A percentile compares a stretch with the other conserved stretches of the same genome.
Evolutionary conservation across 768 basidiomycete species (phyloP).

Genomic region (Lactarius vividus): DNA sequence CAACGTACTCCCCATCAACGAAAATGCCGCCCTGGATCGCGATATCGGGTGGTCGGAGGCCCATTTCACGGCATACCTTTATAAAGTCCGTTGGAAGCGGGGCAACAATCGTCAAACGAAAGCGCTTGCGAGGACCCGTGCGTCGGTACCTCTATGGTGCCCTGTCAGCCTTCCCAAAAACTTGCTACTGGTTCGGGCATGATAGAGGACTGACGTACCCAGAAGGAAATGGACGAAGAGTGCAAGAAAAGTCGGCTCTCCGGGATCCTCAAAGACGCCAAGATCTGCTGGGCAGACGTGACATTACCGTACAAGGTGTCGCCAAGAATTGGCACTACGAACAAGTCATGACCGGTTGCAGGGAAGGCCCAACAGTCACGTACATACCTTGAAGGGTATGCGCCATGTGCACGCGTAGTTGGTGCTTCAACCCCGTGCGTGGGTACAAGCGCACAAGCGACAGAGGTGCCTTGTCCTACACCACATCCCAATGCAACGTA

Average conservation of each 20-base stretch:
- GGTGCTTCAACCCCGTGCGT: conserved; percentile 28
- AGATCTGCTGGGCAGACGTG: conserved; percentile 1
- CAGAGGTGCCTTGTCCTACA: conserved; percentile 15
- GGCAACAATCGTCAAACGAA: conserved; percentile 24
- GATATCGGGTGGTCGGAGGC: conserved; percentile 6
- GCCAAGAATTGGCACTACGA: conserved; percentile 26
- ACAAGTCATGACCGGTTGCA: not conserved
- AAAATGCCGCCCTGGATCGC: conserved; percentile 18
- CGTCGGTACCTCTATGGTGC: conserved; percentile 23
- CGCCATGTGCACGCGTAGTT: conserved; percentile 27
- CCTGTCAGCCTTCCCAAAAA: not conserved
- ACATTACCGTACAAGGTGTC: conserved; percentile 20
- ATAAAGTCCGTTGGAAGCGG: conserved; percentile 26
- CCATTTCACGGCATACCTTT: conserved; percentile 20
- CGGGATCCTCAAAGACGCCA: conserved; percentile 4
- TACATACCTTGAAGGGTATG: conserved; percentile 16
- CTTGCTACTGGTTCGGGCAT: not conserved
- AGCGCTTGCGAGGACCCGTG: conserved; percentile 20
- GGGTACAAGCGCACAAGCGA: conserved; percentile 25
- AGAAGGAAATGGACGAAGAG: conserved; percentile 24
- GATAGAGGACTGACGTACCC: conserved; percentile 9
- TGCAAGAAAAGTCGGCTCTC: conserved; percentile 26
- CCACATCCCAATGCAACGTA: not conserved
- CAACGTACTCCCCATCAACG: conserved; percentile 16
- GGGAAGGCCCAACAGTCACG: not conserved